Conservation (phyloP, 2,329 filamentous ascomycete genomes). For the Chaetoscypha palmicola region DNA sequence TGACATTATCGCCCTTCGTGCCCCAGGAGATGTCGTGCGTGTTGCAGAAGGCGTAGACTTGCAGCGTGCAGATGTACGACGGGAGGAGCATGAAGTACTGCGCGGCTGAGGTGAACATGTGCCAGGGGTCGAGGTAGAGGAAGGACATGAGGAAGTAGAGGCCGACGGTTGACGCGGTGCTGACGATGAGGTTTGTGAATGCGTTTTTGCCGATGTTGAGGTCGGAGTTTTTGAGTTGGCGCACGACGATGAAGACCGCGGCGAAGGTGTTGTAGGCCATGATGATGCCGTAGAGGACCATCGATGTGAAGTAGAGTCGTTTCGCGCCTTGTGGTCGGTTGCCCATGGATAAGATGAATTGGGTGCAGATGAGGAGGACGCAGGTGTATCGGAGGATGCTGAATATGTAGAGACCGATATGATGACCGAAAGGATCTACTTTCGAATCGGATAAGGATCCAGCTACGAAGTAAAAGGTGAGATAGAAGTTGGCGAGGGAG, state of each 20-base stretch:
- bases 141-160: conserved; percentile 96
- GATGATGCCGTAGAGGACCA: conserved; percentile 87
- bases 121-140: conserved; percentile 96
- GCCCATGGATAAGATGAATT: conserved; percentile 94
- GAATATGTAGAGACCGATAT: conserved; percentile 80
- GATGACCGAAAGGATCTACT: conserved; percentile 87
- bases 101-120: conserved; percentile 87
- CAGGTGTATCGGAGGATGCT: conserved; percentile 77
- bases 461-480: conserved; percentile 97
- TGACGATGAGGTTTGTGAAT: conserved; percentile 92
- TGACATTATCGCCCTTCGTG: conserved; percentile 95
- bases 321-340: conserved; percentile 94
- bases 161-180: conserved; percentile 79
- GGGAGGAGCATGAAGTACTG: conserved; percentile 94
- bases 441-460: conserved; percentile 74
- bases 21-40: conserved; percentile 99
- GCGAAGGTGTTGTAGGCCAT: conserved; percentile 95
- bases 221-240: conserved; percentile 55
- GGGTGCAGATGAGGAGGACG: conserved; percentile 80
- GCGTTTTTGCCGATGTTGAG: conserved; percentile 73
- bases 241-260: conserved; percentile 78
- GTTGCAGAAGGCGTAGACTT: conserved; percentile 99
- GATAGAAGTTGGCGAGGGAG: conserved; percentile 96
- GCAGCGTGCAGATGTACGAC: conserved; percentile 90
- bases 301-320: conserved; percentile 78